A percentile compares a stretch with the other conserved stretches of the same genome.
Conservation (phyloP, 306 rosid species). For the Cotoneaster glaucophyllus region DNA sequence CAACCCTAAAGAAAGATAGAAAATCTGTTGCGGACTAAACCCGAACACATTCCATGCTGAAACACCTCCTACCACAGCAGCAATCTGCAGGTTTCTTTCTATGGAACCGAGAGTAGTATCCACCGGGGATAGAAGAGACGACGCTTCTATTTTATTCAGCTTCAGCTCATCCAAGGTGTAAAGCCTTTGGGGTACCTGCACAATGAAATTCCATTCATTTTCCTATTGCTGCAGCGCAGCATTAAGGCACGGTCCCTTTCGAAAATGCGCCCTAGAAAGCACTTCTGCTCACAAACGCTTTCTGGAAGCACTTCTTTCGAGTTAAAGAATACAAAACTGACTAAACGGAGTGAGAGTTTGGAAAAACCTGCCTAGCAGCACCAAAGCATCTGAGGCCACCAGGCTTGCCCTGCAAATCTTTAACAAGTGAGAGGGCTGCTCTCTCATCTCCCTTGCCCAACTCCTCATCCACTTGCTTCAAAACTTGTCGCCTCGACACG, state of each 20-base stretch:
- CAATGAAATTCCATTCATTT: not conserved
- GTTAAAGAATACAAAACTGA: not conserved
- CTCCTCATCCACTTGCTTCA: conserved; percentile 63
- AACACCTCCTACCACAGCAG: conserved; percentile 54
- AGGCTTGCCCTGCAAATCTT: conserved; percentile 62
- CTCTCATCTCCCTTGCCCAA: conserved; percentile 61
- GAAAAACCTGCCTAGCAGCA: conserved; percentile 68
- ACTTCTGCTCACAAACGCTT: no score
- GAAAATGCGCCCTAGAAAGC: no score
- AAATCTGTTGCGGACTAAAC: conserved; percentile 48
- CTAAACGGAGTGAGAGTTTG: not conserved
- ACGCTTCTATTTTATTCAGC: conserved; percentile 75
- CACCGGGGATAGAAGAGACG: conserved; percentile 70
- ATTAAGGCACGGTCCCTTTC: no score
- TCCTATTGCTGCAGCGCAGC: no score
- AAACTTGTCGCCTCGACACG: conserved; percentile 37
- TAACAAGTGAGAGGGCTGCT: conserved; percentile 60
- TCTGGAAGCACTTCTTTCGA: no score
- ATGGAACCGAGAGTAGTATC: conserved; percentile 85
- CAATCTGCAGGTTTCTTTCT: conserved; percentile 68
- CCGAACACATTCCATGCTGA: conserved; percentile 57
- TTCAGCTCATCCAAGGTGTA: conserved; percentile 88
- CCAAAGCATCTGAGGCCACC: conserved; percentile 75
- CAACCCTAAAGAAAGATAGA: conserved; percentile 54
- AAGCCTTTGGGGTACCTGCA: conserved; percentile 88